Conservation (phyloP, 148 eudicot species). For the Polygonum maritimum region DNA sequence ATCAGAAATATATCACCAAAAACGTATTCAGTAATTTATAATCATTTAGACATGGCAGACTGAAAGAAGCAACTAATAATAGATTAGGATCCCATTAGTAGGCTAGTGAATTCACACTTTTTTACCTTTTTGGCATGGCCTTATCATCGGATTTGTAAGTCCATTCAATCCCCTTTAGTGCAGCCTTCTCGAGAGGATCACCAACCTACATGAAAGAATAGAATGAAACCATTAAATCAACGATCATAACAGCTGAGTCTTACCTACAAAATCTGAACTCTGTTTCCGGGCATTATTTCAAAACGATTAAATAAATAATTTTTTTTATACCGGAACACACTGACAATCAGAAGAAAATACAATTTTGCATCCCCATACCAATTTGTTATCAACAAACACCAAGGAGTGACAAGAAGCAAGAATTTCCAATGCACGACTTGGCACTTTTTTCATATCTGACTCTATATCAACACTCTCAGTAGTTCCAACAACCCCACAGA, state of each 20-base stretch:
- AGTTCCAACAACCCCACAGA: slow-evolving; percentile 89
- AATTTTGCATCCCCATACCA: slow-evolving; percentile 37
- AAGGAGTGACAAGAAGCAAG: slow-evolving; percentile 98
- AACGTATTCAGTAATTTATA: background rate
- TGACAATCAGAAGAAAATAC: background rate
- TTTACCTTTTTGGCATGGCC: slow-evolving; percentile 95
- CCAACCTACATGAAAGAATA: slow-evolving; percentile 53
- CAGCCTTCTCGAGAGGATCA: slow-evolving; percentile 99
- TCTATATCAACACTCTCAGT: slow-evolving; percentile 60
- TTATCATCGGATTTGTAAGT: slow-evolving; percentile 94
- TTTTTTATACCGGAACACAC: background rate
- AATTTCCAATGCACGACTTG: slow-evolving; percentile 68
- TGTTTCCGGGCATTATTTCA: background rate
- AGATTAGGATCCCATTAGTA: background rate
- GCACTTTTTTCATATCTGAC: slow-evolving; percentile 63
- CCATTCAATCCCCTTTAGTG: slow-evolving; percentile 93
- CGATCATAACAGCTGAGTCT: background rate
- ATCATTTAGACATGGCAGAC: background rate
- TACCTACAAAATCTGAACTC: background rate
- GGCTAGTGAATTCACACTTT: background rate
- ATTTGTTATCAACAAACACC: slow-evolving; percentile 93
- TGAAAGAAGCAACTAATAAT: background rate
- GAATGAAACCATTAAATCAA: background rate
- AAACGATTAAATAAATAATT: background rate
- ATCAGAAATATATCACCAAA: background rate